A percentile compares a stretch with the other conserved stretches of the same genome.
These are phyloP conservation scores for Parasitella parasitica DNA, from an alignment of 371 early-diverging fungal genomes.

Conservation along the genomic window DNA sequence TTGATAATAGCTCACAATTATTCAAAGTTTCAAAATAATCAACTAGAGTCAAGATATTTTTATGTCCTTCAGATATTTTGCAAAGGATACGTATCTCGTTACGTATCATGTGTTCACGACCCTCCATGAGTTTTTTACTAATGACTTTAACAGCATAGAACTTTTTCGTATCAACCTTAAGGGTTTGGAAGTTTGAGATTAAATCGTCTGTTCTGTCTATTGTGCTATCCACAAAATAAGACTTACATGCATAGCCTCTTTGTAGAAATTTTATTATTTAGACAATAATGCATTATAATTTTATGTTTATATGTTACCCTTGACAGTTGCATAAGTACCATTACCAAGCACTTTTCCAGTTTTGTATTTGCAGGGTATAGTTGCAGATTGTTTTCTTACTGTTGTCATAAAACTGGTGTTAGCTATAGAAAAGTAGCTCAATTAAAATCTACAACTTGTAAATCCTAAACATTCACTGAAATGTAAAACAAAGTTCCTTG, in stretches of 20 bases:
- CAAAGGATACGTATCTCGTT: conserved; percentile 87
- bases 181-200: no score
- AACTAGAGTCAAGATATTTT: conserved; percentile 82
- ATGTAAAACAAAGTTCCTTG: not conserved
- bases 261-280: not conserved
- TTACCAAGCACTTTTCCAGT: conserved; percentile 67
- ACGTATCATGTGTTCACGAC: conserved; percentile 86
- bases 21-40: conserved; percentile 93
- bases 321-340: conserved; percentile 72
- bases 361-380: conserved; percentile 69
- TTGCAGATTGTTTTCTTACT: conserved; percentile 28
- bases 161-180: conserved; percentile 78
- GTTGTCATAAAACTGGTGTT: not conserved
- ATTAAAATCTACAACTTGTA: no score
- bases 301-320: conserved; percentile 50
- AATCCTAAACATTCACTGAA: no score
- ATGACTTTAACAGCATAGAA: conserved; percentile 90
- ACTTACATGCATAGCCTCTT: conserved; percentile 53
- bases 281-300: not conserved
- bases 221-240: not conserved
- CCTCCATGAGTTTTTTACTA: conserved; percentile 86
- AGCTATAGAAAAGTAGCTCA: no score
- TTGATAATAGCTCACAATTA: conserved; percentile 64
- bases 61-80: conserved; percentile 82
- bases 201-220: no score